Conservation (phyloP, 1,139 yeast species). For the Blastobotrys elegans region DNA sequence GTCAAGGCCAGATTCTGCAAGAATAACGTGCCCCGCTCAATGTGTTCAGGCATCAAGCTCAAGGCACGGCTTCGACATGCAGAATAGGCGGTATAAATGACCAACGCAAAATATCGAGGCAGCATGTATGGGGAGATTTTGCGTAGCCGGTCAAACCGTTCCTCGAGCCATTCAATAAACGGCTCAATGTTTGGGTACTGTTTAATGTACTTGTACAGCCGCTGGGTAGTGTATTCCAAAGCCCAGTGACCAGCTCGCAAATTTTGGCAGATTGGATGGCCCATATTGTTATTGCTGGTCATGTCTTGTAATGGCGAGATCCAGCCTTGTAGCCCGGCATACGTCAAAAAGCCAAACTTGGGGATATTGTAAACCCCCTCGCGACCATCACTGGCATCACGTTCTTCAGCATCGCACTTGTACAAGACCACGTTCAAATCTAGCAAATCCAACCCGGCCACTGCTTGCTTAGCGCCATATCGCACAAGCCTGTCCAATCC, state of each 20-base stretch:
- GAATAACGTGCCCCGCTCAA: slow-evolving; percentile 63
- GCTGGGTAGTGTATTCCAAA: slow-evolving; percentile 61
- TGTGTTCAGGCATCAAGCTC: slow-evolving; percentile 47
- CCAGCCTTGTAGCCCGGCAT: slow-evolving; percentile 96
- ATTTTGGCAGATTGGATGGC: slow-evolving; percentile 78
- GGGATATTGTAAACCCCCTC: slow-evolving; percentile 77
- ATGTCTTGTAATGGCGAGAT: slow-evolving; percentile 59
- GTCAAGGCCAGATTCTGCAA: slow-evolving; percentile 76
- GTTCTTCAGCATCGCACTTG: slow-evolving; percentile 81
- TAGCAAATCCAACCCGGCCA: slow-evolving; percentile 51
- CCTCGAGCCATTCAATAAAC: slow-evolving; percentile 63
- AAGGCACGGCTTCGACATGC: slow-evolving; percentile 70
- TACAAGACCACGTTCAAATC: slow-evolving; percentile 75
- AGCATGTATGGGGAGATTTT: slow-evolving; percentile 70
- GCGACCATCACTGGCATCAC: slow-evolving; percentile 67
- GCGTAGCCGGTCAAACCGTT: slow-evolving; percentile 61
- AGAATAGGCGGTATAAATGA: slow-evolving; percentile 74
- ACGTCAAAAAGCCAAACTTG: slow-evolving; percentile 62
- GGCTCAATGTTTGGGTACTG: slow-evolving; percentile 44
- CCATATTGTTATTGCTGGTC: slow-evolving; percentile 67
- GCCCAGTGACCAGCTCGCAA: slow-evolving; percentile 88
- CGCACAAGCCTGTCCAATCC: slow-evolving; percentile 60
- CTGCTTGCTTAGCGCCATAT: slow-evolving; percentile 71
- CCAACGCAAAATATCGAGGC: slow-evolving; percentile 82
- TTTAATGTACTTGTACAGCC: slow-evolving; percentile 54